Evolutionary conservation across 805 yeast species (phyloP), one percentile per base, ranked within the genome.

Genomic region (Pichia kluyveri): DNA sequence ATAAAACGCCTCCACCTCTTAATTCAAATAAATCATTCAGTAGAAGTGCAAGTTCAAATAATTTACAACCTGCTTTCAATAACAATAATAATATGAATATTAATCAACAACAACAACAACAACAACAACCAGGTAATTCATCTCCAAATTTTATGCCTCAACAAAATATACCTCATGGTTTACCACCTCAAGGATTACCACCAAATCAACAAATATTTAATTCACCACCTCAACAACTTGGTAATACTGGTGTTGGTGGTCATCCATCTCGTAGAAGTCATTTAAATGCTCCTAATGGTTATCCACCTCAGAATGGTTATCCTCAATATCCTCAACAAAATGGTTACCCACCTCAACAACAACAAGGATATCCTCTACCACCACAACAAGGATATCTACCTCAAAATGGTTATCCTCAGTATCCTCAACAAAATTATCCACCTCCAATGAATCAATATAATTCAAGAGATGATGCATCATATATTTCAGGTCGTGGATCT

Each of bases 181-280:
- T 62, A 30, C 67, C 69, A 5, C 53, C 65, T 10, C 69, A 65
- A 49, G 69, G 69, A 3, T 53, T 62, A 34, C 67, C 67, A 26
- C 50, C 52, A 18, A 55, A 55, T 36, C 68, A 61, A 46, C 68
- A 45, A 38, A 59, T 60, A 11, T 58, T 60, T 42, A 56, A 34
- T 52, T 57, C 49, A 46, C 49, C 46, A n/a, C 56, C 48, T 31
- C 47, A 42, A 34, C 34, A 26, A 51, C 26, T 23, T 23, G 26
- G 26, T 23, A 23, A 23, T 23, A 6, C 7, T 23, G 26, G 26
- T 23, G 5, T 5, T 3, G 14, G 32, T 34, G 37, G 37, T 15
- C 37, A 14, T 19, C 46, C 58, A 28, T 34, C 37, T 23, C 47
- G 51, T 41, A 41, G 47, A 36, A 36, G 39, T 32, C 40, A 41